A percentile compares a stretch with the other conserved stretches of the same genome.
These are phyloP conservation scores for Cercospora sp. DNA, from an alignment of 2,329 filamentous ascomycete genomes.

Conservation along the genomic window DNA sequence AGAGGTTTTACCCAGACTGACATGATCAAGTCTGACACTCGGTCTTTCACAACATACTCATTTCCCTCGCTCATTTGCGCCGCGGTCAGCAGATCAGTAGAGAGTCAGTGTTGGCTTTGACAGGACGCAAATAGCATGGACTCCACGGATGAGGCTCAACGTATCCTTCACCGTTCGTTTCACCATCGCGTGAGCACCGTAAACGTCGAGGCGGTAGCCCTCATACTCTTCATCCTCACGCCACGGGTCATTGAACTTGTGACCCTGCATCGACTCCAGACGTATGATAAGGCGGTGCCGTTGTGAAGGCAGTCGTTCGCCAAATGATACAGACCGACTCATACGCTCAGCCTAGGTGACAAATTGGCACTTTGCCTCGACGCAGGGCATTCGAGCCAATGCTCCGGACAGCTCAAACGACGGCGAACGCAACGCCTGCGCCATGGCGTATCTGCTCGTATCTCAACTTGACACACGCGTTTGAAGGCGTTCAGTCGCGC, in stretches of 20 bases:
- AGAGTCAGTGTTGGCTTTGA: not conserved
- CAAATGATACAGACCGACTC: not conserved
- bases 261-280: not conserved
- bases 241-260: not conserved
- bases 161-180: not conserved
- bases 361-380: not conserved
- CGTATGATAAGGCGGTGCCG: slow-evolving; percentile 8
- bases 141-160: not conserved
- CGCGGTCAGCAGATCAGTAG: not conserved
- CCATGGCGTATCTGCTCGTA: not conserved
- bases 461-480: not conserved
- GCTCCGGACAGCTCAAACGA: not conserved
- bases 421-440: not conserved
- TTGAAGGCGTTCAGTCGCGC: not conserved
- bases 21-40: not conserved
- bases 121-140: not conserved
- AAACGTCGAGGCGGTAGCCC: not conserved
- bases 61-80: not conserved
- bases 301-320: slow-evolving; percentile 11
- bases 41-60: not conserved
- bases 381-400: not conserved
- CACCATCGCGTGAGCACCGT: not conserved
- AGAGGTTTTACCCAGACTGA: not conserved
- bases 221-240: not conserved
- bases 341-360: slow-evolving; percentile 2